Base-by-base conservation (phyloP, 2,329 filamentous ascomycete species). In the Xylariomycetidae sp. region DNA sequence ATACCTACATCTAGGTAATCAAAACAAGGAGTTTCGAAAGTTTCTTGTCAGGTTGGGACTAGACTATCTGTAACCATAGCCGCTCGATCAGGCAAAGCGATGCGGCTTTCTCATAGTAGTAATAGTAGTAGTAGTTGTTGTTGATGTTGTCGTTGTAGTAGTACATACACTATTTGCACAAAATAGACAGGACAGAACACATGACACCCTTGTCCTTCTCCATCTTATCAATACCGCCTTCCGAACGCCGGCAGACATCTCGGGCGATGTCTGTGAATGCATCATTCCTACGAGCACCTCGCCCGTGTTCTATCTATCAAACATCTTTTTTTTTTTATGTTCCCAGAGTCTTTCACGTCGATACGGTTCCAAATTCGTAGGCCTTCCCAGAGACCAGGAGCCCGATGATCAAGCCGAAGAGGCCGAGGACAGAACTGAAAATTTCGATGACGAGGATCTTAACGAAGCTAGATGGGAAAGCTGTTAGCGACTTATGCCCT, bases 391-490 rank as follows among this genome's bases (percentile, higher is more conserved):
- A 86, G 33, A 97, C 76, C 46, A 98, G 72, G 35, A 98, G 75
- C 28, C 94, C 92, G 49, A 98, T 82, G 56, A 98, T 98, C 44
- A 98, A 74, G 38, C 92, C 94, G 56, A 98, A 98, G 4, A 98
- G 79, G 44, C 94, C 92, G 9, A 98, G 74, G 30, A 98, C 90
- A 25, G 90, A 97, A 60, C 89, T 96, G 72, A 98, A 98, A 61
- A 98, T 98, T 66, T 98, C 94, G 55, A 98, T 94, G 49, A 98
- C 90, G 33, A 98, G 80, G 49, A 98, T 95, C 70, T 95, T 96
- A 66, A 98, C 90, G 64, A 98, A 98, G 34, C 89, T 95, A 36
- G 6, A 32, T 4, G 20, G 20, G 20, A 23, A 23, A 23, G n/a
- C 8, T 23, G 20, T 23, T 23, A 23, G 20, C n/a, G n/a, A n/a